Percentiles rank a stretch among this genome's conserved stretches.
These are phyloP conservation scores for Tremellales sp. DNA, from an alignment of 1,284 basidiomycete genomes.

Conservation along the genomic window DNA sequence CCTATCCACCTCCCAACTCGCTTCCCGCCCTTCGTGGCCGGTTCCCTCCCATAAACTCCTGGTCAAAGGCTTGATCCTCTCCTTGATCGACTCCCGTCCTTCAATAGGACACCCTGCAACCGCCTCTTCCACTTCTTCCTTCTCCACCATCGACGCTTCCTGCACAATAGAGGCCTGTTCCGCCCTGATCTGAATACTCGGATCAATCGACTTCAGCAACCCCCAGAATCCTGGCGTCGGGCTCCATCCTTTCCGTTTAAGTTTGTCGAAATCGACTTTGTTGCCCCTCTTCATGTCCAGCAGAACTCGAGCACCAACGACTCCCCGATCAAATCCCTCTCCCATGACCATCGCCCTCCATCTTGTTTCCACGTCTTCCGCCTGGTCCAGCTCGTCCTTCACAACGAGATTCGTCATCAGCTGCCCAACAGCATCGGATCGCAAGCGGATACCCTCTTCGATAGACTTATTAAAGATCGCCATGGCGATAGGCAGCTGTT, in stretches of 20 bases:
- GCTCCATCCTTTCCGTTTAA: conserved; percentile 16
- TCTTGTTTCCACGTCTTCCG: conserved; percentile 18
- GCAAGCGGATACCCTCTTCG: conserved; percentile 6
- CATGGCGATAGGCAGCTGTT: conserved; percentile 18
- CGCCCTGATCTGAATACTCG: background rate
- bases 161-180: background rate
- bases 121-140: no score
- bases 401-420: conserved; percentile 32
- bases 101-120: background rate
- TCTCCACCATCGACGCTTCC: background rate
- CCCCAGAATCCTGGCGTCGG: conserved; percentile 13
- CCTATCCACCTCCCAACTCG: background rate
- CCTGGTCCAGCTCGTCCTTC: conserved; percentile 16
- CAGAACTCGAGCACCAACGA: conserved; percentile 29
- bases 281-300: conserved; percentile 28
- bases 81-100: background rate
- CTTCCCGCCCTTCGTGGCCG: background rate
- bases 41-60: background rate
- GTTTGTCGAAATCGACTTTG: conserved; percentile 22
- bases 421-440: conserved; percentile 24
- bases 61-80: background rate
- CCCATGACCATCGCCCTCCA: conserved; percentile 18
- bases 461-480: conserved; percentile 18
- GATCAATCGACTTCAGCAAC: conserved; percentile 17
- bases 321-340: conserved; percentile 23